These are phyloP conservation scores for Leptodontidium sp. DNA, from an alignment of 2,329 filamentous ascomycete species.

Conservation along the genomic window DNA sequence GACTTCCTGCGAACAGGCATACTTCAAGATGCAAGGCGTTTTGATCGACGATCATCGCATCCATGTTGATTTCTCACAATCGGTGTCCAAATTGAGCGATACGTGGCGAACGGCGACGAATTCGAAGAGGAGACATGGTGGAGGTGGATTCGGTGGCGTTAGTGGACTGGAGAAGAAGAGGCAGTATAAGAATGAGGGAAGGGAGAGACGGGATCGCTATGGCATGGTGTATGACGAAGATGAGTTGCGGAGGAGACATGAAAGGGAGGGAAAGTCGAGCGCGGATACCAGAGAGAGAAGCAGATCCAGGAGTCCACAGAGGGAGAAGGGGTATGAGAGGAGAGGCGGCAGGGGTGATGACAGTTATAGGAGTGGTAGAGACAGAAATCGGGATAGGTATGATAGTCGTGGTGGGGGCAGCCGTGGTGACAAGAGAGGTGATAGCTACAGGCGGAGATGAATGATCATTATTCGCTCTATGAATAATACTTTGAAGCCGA, in stretches of 20 bases:
- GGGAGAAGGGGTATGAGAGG: constrained; percentile 34
- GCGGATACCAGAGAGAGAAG: constrained; percentile 43
- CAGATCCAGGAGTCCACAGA: constrained; percentile 44
- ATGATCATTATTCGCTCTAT: not conserved
- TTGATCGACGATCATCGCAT: constrained; percentile 97
- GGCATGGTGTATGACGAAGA: constrained; percentile 84
- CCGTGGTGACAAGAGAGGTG: constrained; percentile 35
- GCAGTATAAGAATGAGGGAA: constrained; percentile 74
- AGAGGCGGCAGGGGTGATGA: constrained; percentile 36
- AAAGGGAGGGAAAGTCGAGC: constrained; percentile 48
- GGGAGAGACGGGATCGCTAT: constrained; percentile 62
- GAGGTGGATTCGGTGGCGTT: constrained; percentile 90
- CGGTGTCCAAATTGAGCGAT: constrained; percentile 86
- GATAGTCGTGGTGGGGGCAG: constrained; percentile 36
- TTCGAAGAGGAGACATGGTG: constrained; percentile 70
- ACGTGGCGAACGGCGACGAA: constrained; percentile 89
- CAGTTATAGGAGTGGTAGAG: constrained; percentile 32
- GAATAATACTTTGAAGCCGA: too few relatives aligned
- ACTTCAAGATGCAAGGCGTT: constrained; percentile 98
- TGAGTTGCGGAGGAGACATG: constrained; percentile 64
- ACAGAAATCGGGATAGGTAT: constrained; percentile 38
- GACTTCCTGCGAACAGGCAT: constrained; percentile 90
- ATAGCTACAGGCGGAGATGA: constrained; percentile 37
- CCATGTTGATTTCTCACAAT: constrained; percentile 98
- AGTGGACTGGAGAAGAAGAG: constrained; percentile 86